phyloP scores from a whole-genome alignment of 441 rosid genomes.

The Daphne laureola region DNA sequence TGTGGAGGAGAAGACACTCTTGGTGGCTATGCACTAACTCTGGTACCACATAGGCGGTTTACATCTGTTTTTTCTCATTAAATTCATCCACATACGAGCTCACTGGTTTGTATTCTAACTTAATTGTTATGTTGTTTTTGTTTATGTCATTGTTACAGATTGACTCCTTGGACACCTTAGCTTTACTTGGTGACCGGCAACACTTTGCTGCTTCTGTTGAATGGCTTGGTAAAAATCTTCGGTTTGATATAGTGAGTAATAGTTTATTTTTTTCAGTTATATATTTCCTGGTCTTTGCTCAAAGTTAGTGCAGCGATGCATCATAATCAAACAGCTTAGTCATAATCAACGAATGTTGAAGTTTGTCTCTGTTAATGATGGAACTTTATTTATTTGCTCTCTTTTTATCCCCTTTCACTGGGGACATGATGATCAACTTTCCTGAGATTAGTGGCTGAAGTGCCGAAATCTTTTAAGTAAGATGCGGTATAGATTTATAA shows the following conservation, averaged over 20 bases:
- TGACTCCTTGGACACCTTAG: slow-evolving; percentile 88
- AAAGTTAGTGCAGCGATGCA: too few relatives aligned
- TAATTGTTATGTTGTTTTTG: slow-evolving; percentile 5
- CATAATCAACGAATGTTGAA: too few relatives aligned
- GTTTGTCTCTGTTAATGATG: too few relatives aligned
- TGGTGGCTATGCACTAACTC: slow-evolving; percentile 94
- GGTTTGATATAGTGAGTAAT: slow-evolving; percentile 95
- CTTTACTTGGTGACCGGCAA: slow-evolving; percentile 79
- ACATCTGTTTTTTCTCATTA: neutral
- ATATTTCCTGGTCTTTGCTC: too few relatives aligned
- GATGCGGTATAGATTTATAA: too few relatives aligned
- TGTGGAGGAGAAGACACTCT: slow-evolving; percentile 91
- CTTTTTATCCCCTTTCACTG: too few relatives aligned
- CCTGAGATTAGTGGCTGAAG: too few relatives aligned
- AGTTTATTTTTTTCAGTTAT: slow-evolving; percentile 11
- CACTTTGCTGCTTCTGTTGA: slow-evolving; percentile 74
- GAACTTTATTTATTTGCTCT: too few relatives aligned
- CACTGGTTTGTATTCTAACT: slow-evolving; percentile 10
- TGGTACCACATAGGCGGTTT: slow-evolving; percentile 32
- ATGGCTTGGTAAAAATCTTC: slow-evolving; percentile 97
- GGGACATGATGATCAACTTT: too few relatives aligned
- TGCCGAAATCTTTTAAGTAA: too few relatives aligned
- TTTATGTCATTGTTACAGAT: slow-evolving; percentile 40
- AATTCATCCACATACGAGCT: neutral
- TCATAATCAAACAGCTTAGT: too few relatives aligned